Evolutionary conservation across 2,329 filamentous ascomycete species (phyloP).

Genomic region (Xylariaceae sp.): DNA sequence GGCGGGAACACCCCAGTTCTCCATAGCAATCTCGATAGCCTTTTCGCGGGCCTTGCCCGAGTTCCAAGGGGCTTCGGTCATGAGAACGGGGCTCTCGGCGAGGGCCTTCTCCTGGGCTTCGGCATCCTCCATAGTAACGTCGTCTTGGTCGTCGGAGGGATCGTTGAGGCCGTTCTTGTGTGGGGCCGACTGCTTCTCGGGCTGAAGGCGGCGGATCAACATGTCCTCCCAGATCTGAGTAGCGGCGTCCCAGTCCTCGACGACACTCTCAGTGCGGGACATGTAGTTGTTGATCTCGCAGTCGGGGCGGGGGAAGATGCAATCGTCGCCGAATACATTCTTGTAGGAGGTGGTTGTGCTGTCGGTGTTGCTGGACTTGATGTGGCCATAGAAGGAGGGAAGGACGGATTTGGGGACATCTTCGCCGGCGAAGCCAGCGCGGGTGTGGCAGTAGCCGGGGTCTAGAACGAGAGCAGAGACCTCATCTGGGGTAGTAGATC

Average conservation of each 20-base stretch:
- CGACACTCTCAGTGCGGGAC: slow-evolving; percentile 72
- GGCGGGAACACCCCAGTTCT: slow-evolving; percentile 90
- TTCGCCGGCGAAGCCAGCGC: slow-evolving; percentile 96
- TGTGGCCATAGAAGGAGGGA: slow-evolving; percentile 79
- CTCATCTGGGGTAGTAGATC: slow-evolving; percentile 62
- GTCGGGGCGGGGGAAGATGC: slow-evolving; percentile 69
- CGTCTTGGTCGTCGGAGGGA: slow-evolving; percentile 58
- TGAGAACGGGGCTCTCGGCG: slow-evolving; percentile 82
- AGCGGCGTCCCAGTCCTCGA: slow-evolving; percentile 95
- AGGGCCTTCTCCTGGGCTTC: slow-evolving; percentile 74
- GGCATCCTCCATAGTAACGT: slow-evolving; percentile 54
- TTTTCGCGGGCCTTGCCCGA: slow-evolving; percentile 82
- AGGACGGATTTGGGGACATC: slow-evolving; percentile 92
- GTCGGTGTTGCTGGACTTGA: slow-evolving; percentile 45
- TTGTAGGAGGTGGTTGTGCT: slow-evolving; percentile 34
- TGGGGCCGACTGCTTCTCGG: slow-evolving; percentile 64
- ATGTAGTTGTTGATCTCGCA: slow-evolving; percentile 92
- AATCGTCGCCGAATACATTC: slow-evolving; percentile 84
- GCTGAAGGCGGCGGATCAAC: slow-evolving; percentile 83
- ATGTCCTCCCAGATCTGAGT: slow-evolving; percentile 89
- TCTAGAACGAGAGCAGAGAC: slow-evolving; percentile 96
- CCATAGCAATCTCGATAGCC: slow-evolving; percentile 93
- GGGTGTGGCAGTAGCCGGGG: slow-evolving; percentile 83
- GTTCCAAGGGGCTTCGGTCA: slow-evolving; percentile 96
- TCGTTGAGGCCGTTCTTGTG: slow-evolving; percentile 78